These are phyloP conservation scores for Pseudocercospora pini-densiflorae DNA, from an alignment of 2,329 filamentous ascomycete species.

Conservation along the genomic window DNA sequence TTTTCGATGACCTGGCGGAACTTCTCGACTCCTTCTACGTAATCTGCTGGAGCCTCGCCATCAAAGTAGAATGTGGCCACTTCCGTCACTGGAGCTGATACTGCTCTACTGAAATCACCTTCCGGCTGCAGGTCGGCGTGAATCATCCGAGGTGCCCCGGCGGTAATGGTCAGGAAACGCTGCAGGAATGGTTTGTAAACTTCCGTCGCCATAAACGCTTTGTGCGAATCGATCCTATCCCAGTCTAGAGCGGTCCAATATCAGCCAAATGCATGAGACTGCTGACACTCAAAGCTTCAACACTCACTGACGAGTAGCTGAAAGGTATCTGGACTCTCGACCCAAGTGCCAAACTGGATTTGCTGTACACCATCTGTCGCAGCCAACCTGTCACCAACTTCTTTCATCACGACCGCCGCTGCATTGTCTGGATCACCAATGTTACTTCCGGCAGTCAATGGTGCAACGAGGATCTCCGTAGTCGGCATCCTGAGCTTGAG, in stretches of 20 bases:
- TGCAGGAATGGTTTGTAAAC: constrained; percentile 47
- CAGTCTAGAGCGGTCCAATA: constrained; percentile 44
- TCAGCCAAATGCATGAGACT: constrained; percentile 3
- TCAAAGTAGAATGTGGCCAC: constrained; percentile 52
- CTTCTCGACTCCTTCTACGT: constrained; percentile 41
- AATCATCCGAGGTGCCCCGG: constrained; percentile 34
- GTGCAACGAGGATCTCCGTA: constrained; percentile 48
- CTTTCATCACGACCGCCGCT: constrained; percentile 39
- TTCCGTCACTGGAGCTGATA: constrained; percentile 55
- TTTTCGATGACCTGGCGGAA: constrained; percentile 45
- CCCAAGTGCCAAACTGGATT: constrained; percentile 43
- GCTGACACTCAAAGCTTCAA: neutral
- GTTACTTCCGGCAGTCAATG: constrained; percentile 44
- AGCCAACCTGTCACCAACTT: constrained; percentile 38
- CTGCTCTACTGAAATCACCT: constrained; percentile 25
- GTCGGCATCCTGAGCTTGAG: constrained; percentile 35
- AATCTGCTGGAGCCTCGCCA: constrained; percentile 38
- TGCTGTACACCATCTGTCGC: constrained; percentile 44
- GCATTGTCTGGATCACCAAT: constrained; percentile 37
- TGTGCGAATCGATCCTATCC: constrained; percentile 46
- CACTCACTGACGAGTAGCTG: constrained; percentile 48
- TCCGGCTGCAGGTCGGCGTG: constrained; percentile 42
- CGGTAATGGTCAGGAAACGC: constrained; percentile 37
- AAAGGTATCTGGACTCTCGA: constrained; percentile 46
- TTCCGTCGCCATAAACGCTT: constrained; percentile 44